Conservation (phyloP, 495 filamentous ascomycete species). For the Sphaerosporella brunnea region DNA sequence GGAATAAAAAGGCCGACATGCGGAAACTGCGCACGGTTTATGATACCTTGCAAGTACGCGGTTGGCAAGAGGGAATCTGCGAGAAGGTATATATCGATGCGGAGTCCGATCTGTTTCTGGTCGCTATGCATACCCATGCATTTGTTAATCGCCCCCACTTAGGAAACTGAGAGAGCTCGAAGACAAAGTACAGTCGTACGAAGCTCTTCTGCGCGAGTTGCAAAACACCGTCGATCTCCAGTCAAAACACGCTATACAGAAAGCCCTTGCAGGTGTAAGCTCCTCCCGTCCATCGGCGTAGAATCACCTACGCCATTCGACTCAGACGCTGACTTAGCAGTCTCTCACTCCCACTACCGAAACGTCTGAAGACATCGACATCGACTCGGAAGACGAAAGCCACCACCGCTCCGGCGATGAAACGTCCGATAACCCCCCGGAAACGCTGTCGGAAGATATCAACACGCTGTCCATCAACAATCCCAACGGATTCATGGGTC, state of each 20-base stretch:
- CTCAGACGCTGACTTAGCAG: not conserved
- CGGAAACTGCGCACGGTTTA: constrained; percentile 6
- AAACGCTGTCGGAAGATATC: constrained; percentile 7
- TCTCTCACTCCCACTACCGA: too few species aligned
- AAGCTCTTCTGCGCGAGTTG: constrained; percentile 6
- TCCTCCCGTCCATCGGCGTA: not conserved
- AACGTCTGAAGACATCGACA: too few species aligned
- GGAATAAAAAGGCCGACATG: constrained; percentile 9
- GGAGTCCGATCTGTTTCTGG: not conserved
- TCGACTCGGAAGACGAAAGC: too few species aligned
- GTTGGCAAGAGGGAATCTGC: constrained; percentile 19
- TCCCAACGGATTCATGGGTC: constrained; percentile 10
- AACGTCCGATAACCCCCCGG: constrained; percentile 3
- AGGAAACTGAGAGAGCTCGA: not conserved
- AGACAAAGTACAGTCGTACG: not conserved
- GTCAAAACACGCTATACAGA: not conserved
- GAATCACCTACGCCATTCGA: not conserved
- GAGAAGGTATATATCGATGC: constrained; percentile 15
- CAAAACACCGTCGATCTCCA: not conserved
- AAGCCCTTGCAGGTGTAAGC: constrained; percentile 1
- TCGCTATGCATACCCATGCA: not conserved
- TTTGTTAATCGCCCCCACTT: not conserved
- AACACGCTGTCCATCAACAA: constrained; percentile 13
- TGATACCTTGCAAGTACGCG: constrained; percentile 11
- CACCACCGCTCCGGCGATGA: not conserved